These are phyloP conservation scores for Cudoniella acicularis DNA, from an alignment of 495 filamentous ascomycete genomes.

Conservation along the genomic window DNA sequence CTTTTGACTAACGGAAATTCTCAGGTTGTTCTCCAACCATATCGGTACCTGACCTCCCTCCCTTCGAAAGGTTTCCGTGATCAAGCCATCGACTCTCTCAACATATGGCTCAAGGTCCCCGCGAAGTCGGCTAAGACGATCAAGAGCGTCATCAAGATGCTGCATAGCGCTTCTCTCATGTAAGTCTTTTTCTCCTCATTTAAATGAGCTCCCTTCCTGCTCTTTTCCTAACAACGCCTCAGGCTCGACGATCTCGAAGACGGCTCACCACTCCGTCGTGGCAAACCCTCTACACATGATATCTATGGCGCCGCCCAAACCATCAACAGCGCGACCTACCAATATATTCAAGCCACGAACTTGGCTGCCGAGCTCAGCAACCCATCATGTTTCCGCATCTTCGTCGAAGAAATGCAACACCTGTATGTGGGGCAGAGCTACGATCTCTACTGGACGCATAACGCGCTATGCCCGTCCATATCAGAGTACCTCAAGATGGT, in stretches of 20 bases:
- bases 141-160: background rate
- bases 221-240: background rate
- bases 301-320: conserved; percentile 38
- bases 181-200: conserved; percentile 2
- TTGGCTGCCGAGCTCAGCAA: background rate
- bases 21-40: too few relatives aligned
- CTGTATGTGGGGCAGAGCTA: conserved; percentile 33
- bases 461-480: conserved; percentile 27
- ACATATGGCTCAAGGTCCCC: conserved; percentile 2
- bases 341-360: conserved; percentile 26
- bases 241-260: conserved; percentile 40
- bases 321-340: conserved; percentile 50
- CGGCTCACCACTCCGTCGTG: conserved; percentile 35
- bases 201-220: background rate
- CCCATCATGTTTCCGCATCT: too few relatives aligned
- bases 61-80: background rate
- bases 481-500: conserved; percentile 37
- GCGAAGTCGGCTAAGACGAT: conserved; percentile 3
- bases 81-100: background rate
- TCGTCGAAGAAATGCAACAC: conserved; percentile 7
- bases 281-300: conserved; percentile 31
- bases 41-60: background rate
- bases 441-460: conserved; percentile 35
- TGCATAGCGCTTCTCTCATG: conserved; percentile 17
- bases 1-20: too few relatives aligned